Conservation (phyloP, 306 rosid genomes). For the Quercus glauca region DNA sequence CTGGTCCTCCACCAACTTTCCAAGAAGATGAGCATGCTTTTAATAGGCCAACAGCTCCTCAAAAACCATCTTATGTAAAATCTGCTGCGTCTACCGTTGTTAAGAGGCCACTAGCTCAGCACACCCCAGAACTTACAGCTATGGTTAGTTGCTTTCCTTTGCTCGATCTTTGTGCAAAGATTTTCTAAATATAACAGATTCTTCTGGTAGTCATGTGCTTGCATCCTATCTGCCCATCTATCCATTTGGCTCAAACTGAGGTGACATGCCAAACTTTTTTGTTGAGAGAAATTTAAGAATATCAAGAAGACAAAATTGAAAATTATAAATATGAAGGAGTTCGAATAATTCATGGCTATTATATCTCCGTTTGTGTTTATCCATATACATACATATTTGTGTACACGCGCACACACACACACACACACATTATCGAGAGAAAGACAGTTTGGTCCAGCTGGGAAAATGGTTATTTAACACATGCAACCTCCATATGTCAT, state of each 20-base stretch:
- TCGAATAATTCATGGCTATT: neutral
- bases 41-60: slow-evolving; percentile 45
- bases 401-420: too few species aligned
- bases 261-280: neutral
- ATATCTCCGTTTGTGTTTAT: neutral
- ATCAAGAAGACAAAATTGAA: neutral
- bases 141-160: slow-evolving; percentile 63
- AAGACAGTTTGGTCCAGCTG: neutral
- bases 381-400: neutral
- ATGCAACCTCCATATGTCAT: neutral
- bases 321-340: neutral
- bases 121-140: slow-evolving; percentile 97
- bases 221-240: neutral
- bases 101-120: slow-evolving; percentile 97
- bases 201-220: neutral
- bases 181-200: neutral
- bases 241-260: neutral
- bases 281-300: neutral
- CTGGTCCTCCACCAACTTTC: slow-evolving; percentile 94
- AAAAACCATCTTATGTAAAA: slow-evolving; percentile 89
- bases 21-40: slow-evolving; percentile 61
- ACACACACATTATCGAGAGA: too few species aligned
- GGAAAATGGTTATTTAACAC: neutral
- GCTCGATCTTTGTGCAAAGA: neutral
- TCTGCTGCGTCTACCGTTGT: slow-evolving; percentile 98